Evolutionary conservation across 768 basidiomycete genomes (phyloP).

Genomic region (Guyanaporus albipodus): DNA sequence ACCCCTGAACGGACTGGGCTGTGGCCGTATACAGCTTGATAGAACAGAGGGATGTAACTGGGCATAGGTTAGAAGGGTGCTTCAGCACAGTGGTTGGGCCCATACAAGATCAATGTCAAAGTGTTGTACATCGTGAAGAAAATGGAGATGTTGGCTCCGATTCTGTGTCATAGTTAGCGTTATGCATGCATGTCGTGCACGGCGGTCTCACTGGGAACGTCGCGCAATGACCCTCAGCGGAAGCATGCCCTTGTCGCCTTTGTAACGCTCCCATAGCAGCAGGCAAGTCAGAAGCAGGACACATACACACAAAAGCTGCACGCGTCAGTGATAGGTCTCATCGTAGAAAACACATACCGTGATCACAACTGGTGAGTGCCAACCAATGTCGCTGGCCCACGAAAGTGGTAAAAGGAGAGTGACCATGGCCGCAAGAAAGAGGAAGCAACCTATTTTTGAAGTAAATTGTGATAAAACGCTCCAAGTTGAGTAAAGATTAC

Average conservation of each 20-base stretch:
- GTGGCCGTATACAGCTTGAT: constrained; percentile 18
- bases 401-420: constrained; percentile 11
- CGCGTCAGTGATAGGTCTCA: background rate
- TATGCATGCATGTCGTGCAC: background rate
- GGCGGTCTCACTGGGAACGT: constrained; percentile 8
- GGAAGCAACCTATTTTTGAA: constrained; percentile 10
- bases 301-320: constrained; percentile 11
- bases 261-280: constrained; percentile 7
- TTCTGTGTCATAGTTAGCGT: background rate
- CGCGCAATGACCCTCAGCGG: constrained; percentile 5
- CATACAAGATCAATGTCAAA: constrained; percentile 9
- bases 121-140: constrained; percentile 16
- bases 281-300: constrained; percentile 2
- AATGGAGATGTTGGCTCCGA: constrained; percentile 5
- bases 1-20: constrained; percentile 19
- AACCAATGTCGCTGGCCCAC: constrained; percentile 5
- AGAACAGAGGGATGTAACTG: constrained; percentile 20
- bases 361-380: constrained; percentile 11
- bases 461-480: background rate
- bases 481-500: background rate
- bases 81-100: background rate
- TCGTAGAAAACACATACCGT: background rate
- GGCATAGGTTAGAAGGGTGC: background rate
- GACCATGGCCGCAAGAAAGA: constrained; percentile 9
- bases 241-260: constrained; percentile 9